Evolutionary conservation across 1,284 basidiomycete genomes (phyloP).

Genomic region (Ceratobasidium sp.): DNA sequence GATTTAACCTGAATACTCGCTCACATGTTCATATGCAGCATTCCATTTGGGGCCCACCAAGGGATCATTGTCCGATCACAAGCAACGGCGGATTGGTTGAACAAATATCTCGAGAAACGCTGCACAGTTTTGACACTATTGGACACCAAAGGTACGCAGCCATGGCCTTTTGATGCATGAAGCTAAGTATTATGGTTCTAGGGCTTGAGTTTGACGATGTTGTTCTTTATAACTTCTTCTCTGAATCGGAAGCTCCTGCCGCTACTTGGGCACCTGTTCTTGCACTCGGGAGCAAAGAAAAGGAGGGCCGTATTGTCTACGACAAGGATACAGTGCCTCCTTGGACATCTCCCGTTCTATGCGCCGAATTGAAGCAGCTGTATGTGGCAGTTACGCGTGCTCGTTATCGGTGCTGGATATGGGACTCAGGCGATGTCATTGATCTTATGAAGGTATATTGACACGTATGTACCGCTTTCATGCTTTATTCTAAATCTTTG

Average conservation of each 20-base stretch:
- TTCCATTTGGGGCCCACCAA: constrained; percentile 59
- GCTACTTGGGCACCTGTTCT: constrained; percentile 68
- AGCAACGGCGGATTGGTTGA: constrained; percentile 53
- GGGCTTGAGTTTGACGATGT: constrained; percentile 79
- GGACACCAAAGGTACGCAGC: constrained; percentile 18
- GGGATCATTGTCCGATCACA: constrained; percentile 60
- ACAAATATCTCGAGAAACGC: constrained; percentile 67
- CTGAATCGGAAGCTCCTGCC: constrained; percentile 61
- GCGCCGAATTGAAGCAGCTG: constrained; percentile 63
- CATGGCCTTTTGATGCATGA: too few relatives aligned
- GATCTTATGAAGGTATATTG: constrained; percentile 4
- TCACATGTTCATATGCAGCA: too few relatives aligned
- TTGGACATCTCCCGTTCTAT: constrained; percentile 11
- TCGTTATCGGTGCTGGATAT: constrained; percentile 68
- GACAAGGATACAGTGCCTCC: constrained; percentile 55
- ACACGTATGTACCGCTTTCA: background rate
- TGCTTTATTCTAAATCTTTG: too few relatives aligned
- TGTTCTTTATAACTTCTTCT: constrained; percentile 73
- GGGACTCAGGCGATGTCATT: constrained; percentile 54
- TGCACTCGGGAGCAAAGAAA: constrained; percentile 54
- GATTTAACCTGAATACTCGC: too few relatives aligned
- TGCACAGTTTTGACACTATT: constrained; percentile 58
- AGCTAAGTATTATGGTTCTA: too few relatives aligned
- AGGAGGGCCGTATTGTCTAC: constrained; percentile 63
- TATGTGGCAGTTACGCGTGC: constrained; percentile 77